These are phyloP conservation scores for Berberis vulgaris DNA, from an alignment of 164 flowering plant genomes.

Conservation along the genomic window DNA sequence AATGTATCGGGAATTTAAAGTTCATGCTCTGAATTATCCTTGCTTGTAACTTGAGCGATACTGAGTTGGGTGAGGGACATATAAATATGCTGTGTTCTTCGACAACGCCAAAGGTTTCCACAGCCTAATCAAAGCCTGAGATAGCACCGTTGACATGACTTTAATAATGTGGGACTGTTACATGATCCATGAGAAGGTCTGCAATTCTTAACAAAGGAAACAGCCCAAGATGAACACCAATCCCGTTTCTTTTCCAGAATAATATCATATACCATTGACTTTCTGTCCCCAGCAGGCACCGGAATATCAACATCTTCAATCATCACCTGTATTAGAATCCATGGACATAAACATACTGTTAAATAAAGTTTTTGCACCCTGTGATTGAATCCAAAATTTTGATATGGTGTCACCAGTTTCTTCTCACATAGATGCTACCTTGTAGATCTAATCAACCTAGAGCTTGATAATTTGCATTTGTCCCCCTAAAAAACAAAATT, in stretches of 20 bases:
- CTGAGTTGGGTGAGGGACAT: not conserved
- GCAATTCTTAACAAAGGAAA: constrained; percentile 3
- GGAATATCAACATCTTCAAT: not conserved
- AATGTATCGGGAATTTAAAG: too few relatives aligned
- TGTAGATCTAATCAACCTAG: too few relatives aligned
- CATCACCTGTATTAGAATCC: constrained; percentile 7
- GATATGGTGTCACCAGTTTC: too few relatives aligned
- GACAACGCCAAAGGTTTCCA: not conserved
- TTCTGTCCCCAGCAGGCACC: constrained; percentile 1
- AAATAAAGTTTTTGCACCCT: too few relatives aligned
- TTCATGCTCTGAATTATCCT: not conserved
- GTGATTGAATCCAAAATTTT: too few relatives aligned
- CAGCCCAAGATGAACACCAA: not conserved
- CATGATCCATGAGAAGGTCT: not conserved
- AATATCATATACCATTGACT: too few relatives aligned
- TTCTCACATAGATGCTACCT: too few relatives aligned
- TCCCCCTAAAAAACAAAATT: too few relatives aligned
- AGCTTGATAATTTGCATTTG: too few relatives aligned
- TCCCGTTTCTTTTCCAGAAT: too few relatives aligned
- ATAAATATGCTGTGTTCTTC: not conserved
- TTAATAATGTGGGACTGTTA: not conserved
- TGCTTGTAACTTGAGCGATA: not conserved
- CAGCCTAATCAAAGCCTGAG: not conserved
- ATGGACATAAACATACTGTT: too few relatives aligned
- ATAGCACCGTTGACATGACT: constrained; percentile 1